Evolutionary conservation across 768 basidiomycete genomes (phyloP).

Genomic region (Suillus cothurnatus): DNA sequence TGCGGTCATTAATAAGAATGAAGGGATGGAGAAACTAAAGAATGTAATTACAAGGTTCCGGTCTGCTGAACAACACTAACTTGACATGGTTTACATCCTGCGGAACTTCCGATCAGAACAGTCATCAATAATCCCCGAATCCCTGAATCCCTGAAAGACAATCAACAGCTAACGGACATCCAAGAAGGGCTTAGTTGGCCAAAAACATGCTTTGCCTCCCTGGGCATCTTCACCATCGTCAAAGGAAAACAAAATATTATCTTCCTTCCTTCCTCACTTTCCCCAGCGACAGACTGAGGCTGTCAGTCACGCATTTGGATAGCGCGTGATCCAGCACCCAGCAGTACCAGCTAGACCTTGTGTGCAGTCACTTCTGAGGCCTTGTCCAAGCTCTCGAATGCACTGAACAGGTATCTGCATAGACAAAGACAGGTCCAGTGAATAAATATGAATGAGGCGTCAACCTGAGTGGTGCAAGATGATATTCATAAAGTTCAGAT

Average conservation of each 20-base stretch:
- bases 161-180: not conserved
- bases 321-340: no score
- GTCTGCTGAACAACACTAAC: not conserved
- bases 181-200: no score
- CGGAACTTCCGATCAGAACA: not conserved
- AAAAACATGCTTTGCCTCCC: no score
- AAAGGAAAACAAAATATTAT: no score
- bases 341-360: no score
- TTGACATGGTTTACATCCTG: not conserved
- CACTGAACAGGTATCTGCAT: no score
- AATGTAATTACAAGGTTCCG: not conserved
- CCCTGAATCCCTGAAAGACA: not conserved
- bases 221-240: no score
- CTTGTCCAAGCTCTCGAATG: no score
- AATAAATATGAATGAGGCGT: constrained; percentile 16
- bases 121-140: not conserved
- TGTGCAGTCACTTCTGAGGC: no score
- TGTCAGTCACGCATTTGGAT: no score
- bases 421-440: constrained; percentile 23
- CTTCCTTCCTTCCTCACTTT: no score
- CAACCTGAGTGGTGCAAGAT: constrained; percentile 25
- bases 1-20: not conserved
- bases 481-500: constrained; percentile 17
- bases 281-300: no score
- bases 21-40: not conserved